A percentile compares a stretch with the other conserved stretches of the same genome.
phyloP scores from a whole-genome alignment of 169 alveolate species.

The Cyclospora cayetanensis region DNA sequence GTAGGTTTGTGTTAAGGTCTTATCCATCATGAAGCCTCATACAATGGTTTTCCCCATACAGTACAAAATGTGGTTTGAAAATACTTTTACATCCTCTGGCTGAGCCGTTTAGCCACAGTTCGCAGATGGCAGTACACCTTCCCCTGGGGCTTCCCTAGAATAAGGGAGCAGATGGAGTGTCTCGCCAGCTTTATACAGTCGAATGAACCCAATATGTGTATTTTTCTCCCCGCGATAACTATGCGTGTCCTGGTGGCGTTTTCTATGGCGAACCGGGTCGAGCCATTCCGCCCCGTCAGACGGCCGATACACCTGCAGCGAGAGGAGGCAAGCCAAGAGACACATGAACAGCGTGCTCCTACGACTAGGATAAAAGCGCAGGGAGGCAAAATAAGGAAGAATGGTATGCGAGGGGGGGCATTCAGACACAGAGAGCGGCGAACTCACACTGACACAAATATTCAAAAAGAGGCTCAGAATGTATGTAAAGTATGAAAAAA shows the following conservation, averaged over 20 bases:
- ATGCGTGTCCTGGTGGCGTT: slow-evolving; percentile 99
- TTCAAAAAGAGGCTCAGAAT: too few relatives aligned
- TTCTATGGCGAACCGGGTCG: slow-evolving; percentile 99
- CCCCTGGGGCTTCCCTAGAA: slow-evolving; percentile 84
- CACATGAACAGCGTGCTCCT: too few relatives aligned
- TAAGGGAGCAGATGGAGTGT: slow-evolving; percentile 97
- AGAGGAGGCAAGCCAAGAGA: too few relatives aligned
- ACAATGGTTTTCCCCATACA: too few relatives aligned
- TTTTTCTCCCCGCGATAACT: slow-evolving; percentile 90
- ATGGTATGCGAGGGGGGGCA: too few relatives aligned
- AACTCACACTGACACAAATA: too few relatives aligned
- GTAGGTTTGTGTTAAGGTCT: too few relatives aligned
- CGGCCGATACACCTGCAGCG: slow-evolving; percentile 95
- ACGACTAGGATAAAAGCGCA: too few relatives aligned
- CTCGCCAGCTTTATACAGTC: slow-evolving; percentile 97
- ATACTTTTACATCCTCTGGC: slow-evolving; percentile 71
- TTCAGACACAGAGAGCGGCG: too few relatives aligned
- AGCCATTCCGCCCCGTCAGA: slow-evolving; percentile 99
- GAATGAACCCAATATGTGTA: slow-evolving; percentile 93
- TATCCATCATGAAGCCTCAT: too few relatives aligned
- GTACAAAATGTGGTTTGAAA: background rate
- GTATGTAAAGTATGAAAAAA: too few relatives aligned
- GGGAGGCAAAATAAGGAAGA: too few relatives aligned
- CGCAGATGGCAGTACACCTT: slow-evolving; percentile 78
- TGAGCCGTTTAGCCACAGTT: slow-evolving; percentile 74